Percentiles rank a stretch among this genome's conserved stretches.
Conservation (phyloP, 768 basidiomycete species). For the Phanerodontia chrysosporium region DNA sequence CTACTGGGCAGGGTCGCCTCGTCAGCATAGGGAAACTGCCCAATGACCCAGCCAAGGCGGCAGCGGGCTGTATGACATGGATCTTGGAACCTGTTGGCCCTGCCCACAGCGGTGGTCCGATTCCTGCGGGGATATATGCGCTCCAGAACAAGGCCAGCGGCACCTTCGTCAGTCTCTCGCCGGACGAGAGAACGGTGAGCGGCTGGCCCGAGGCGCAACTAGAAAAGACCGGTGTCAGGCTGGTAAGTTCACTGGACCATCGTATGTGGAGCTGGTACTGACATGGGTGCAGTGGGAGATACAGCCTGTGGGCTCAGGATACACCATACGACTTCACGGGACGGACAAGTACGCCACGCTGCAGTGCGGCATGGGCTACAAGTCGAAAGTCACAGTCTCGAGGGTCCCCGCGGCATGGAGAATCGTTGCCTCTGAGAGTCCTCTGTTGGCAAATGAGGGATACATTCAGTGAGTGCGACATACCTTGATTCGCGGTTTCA, state of each 20-base stretch:
- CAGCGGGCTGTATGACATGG: not conserved
- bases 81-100: not conserved
- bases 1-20: not conserved
- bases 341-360: constrained; percentile 9
- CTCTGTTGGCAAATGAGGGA: not conserved
- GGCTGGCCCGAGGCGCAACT: constrained; percentile 1
- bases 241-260: not conserved
- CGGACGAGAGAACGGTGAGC: constrained; percentile 3
- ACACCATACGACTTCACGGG: not conserved
- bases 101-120: not conserved
- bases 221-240: not conserved
- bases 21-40: not conserved
- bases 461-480: not conserved
- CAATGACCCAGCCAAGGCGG: not conserved
- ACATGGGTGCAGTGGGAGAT: constrained; percentile 4
- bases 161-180: not conserved
- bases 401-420: constrained; percentile 7
- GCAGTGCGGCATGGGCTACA: not conserved
- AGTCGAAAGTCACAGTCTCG: not conserved
- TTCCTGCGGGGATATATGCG: constrained; percentile 2
- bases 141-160: constrained; percentile 6
- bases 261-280: not conserved
- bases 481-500: not conserved
- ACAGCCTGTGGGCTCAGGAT: not conserved
- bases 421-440: not conserved